Base-by-base conservation (phyloP, 2,329 filamentous ascomycete species). In the Sporothrix schenckii region DNA sequence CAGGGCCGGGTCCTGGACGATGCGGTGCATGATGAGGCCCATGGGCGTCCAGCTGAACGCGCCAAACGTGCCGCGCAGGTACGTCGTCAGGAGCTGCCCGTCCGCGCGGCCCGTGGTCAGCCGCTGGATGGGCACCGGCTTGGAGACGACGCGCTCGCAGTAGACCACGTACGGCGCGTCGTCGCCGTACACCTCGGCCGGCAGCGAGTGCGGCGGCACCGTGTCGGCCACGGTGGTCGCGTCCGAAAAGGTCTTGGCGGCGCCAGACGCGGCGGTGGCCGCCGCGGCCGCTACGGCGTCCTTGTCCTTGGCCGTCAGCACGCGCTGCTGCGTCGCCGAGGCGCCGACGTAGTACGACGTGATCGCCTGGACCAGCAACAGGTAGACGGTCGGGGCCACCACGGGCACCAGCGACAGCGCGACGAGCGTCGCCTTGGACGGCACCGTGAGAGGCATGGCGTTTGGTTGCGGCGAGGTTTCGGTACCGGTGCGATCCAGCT, bases 21-120 rank as follows among this genome's bases (percentile, higher is more conserved):
- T 66, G 14, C 72, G 54, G 44, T 76, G 73, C 49, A 80, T 76
- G 1, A 77, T 24, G 4, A 77, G 72, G 5, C 78, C 78, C 71
- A 79, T 77, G 1, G 79, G 79, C 3, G 78, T 78, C 74, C 75
- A 76, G 66, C 74, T 73, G 61, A 80, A 80, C 1, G 79, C 77
- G 19, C 72, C 68, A 70, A 79, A 78, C 2, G 77, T 75, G 13
- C 74, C 76, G 13, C 75, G 76, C 5, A 76, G 63, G 70, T 79
- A 80, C 1, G 61, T 69, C 14, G 71, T 75, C 2, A 79, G 69
- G 24, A 79, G 66, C 0, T 67, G 52, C 0, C 77, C 75, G 16
- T 16, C 50, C 3, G 44, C 63, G 19, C 4, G 14, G 21, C 56
- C n/a, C 6, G 56, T 10, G 13, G 63, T 70, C 39, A 72, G 50